Base-by-base conservation (phyloP, 306 rosid species). In the Boehmeria nivea region DNA sequence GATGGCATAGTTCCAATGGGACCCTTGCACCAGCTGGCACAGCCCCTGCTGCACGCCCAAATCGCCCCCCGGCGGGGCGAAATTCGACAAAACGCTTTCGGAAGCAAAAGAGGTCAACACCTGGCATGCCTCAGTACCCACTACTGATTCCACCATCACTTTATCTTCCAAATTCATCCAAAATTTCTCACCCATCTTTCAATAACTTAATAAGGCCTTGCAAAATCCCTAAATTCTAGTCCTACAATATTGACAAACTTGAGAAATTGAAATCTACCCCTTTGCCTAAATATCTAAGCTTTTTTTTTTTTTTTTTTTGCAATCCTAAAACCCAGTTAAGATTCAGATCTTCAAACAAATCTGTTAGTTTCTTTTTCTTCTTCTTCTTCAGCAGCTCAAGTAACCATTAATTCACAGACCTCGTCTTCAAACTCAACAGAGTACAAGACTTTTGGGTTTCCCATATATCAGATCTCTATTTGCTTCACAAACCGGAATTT, bases 81-180 rank as follows among this genome's bases (percentile, higher is more conserved):
- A 57, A 18, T 77, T 81, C 1, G 88, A 64, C 23, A 82, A 61
- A 1, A 75, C 73, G 49, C 77, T 71, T 25, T 72, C 83, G 6
- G 94, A 81, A 69, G 79, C 78, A 7, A 80, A 75, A 2, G 88
- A 79, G 49, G 70, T 74, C 66, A 93, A 75, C 54, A 76, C 82
- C 19, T 77, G 82, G 68, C 79, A 78, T 3, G 99, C 96, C 54
- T 88, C 96, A 3, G 81, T 23, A 42, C 96, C 99, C 61, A 91
- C 38, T 17, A 91, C 87, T 51, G 95, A 78, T 65, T 87, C 95
- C 58, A 91, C 69, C 80, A 82, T 44, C 40, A 64, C 89, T 69
- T 76, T 91, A 4, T 80, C 95, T 64, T 87, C 91, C 47, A 84
- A 86, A 10, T 65, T 82, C 76, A 46, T 72, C 86, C 85, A 91